Evolutionary conservation across 2,329 filamentous ascomycete species (phyloP), one percentile per base, ranked within the genome.

Genomic region (Leptographium wingfieldii): DNA sequence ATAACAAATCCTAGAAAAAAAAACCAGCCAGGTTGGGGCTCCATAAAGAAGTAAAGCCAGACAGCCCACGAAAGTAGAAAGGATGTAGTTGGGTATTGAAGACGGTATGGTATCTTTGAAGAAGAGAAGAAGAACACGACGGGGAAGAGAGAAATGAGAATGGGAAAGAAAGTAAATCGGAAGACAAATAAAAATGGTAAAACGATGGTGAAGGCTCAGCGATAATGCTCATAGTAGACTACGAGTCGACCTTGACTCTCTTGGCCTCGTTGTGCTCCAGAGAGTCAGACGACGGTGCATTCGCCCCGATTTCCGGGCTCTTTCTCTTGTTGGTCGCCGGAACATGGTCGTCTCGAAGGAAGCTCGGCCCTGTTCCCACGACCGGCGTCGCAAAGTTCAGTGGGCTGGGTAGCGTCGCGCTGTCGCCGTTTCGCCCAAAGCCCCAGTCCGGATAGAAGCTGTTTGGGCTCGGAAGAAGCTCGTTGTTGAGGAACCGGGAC

Each of bases 381-480:
- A 85, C 76, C 0, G 94, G 94, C 1, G 94, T 97, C 40, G 90
- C 88, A 72, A 96, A 96, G 62, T 92, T 95, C 64, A 97, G 75
- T 11, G 94, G 94, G 70, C 91, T 96, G 0, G 92, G 92, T 56
- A 97, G 78, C 65, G 95, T 94, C 67, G 94, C 95, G 70, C 81
- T 88, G 65, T 94, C 88, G 60, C 77, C 72, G 68, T 80, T 61
- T 70, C 83, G 70, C 71, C 84, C 69, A 71, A 89, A 91, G 65
- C 87, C 86, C 92, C 92, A 96, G 64, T 95, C 91, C 0, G 88
- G 85, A 68, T 95, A 97, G 74, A 97, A 96, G 65, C 85, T 90
- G 64, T 88, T 95, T 0, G 94, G 94, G 60, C 90, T 95, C 0
- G 94, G 92, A 19, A 97, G 78, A 59, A 96, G 84, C 43, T 92